Base-by-base conservation (phyloP, 306 rosid species). In the Pterocarpus macrocarpus region DNA sequence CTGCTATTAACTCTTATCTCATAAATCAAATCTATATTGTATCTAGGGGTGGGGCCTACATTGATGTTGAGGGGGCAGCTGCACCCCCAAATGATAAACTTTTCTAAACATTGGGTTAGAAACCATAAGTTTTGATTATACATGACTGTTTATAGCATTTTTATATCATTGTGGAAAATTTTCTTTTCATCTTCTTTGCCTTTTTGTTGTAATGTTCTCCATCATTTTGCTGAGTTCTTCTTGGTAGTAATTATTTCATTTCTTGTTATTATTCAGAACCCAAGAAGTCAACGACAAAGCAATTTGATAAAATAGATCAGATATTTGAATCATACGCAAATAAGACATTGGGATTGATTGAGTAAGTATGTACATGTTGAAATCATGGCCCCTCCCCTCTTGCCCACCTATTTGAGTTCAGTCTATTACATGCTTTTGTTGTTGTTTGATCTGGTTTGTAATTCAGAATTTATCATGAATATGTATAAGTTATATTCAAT, bases 241-340 rank as follows among this genome's bases (percentile, higher is more conserved):
- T 1, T 69, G 45, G 15, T 47, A 16, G 59, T 80, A 65, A 82
- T 67, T 8, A 35, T 73, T 69, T 79, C 16, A 0, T 82, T 65
- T 76, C 16, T 12, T 83, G 35, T 75, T 75, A 38, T 75, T 85
- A 22, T 52, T 83, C 84, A 78, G 90, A 55, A 52, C 65, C 90
- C 52, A 88, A 86, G 87, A 89, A 80, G 85, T 75, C 74, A 70
- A 75, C 79, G 2, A 5, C 87, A 17, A 87, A 87, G 88, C 89
- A 73, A 75, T 83, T 76, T 59, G 85, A 80, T 50, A 81, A 70
- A n/a, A 86, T 84, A 15, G 88, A 80, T 64, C 53, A 52, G 2
- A 74, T 91, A n/a, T 91, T 87, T 62, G 88, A 76, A 3, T 57
- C 72, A 22, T 91, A 91, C 4, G 75, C 86, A 32, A 89, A 91